Percentiles rank a stretch among this genome's conserved stretches.
phyloP scores from a whole-genome alignment of 768 basidiomycete species.

The Naganishia vishniacii region DNA sequence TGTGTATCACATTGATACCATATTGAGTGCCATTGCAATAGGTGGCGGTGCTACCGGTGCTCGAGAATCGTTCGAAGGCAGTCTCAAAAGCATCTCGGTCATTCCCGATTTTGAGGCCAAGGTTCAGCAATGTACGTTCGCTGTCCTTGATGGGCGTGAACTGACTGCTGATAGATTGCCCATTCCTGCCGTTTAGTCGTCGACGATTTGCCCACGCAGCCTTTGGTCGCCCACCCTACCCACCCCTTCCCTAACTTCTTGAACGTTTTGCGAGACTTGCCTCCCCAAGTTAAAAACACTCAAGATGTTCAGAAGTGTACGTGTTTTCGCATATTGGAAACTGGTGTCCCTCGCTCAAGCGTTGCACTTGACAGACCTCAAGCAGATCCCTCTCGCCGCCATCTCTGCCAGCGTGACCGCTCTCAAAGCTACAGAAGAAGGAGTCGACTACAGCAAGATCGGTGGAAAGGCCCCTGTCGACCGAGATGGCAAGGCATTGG shows the following conservation, averaged over 20 bases:
- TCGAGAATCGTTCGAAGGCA: constrained; percentile 36
- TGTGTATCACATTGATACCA: too few relatives aligned
- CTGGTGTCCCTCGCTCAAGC: background rate
- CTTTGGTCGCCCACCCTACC: constrained; percentile 43
- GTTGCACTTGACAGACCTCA: constrained; percentile 13
- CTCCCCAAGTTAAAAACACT: constrained; percentile 39
- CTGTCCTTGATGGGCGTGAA: background rate
- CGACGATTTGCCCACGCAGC: constrained; percentile 38
- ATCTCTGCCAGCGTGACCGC: constrained; percentile 22
- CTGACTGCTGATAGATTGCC: background rate
- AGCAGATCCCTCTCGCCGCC: constrained; percentile 23
- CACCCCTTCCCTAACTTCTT: constrained; percentile 48
- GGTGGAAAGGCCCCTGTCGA: constrained; percentile 13
- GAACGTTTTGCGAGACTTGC: constrained; percentile 35
- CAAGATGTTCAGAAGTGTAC: constrained; percentile 44
- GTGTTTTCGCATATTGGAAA: constrained; percentile 14
- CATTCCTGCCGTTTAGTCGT: constrained; percentile 30
- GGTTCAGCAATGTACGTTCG: constrained; percentile 41
- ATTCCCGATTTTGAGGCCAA: constrained; percentile 40
- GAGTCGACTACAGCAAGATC: constrained; percentile 21
- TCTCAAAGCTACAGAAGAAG: constrained; percentile 20
- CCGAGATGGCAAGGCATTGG: constrained; percentile 8
- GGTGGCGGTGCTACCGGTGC: constrained; percentile 28
- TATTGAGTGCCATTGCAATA: too few relatives aligned
- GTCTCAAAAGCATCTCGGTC: constrained; percentile 39